phyloP scores from a whole-genome alignment of 1,284 basidiomycete genomes.

The Moniliophthora roreri region DNA sequence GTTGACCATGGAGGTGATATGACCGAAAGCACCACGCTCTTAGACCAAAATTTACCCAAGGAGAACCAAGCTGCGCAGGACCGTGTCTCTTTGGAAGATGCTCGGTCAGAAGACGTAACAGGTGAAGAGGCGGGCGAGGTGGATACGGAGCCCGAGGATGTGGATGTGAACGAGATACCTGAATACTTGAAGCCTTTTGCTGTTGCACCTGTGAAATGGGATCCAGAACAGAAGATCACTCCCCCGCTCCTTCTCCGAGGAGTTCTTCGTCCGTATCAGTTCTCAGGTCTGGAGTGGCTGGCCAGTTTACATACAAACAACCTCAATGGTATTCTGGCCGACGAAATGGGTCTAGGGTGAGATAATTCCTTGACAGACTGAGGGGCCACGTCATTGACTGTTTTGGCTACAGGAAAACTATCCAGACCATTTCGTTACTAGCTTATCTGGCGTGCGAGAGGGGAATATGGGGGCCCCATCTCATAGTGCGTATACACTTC shows the following conservation, averaged over 20 bases:
- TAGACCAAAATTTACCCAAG: no score
- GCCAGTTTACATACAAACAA: slow-evolving; percentile 86
- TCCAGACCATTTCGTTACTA: slow-evolving; percentile 92
- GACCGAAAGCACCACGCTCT: background rate
- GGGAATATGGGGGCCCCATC: slow-evolving; percentile 96
- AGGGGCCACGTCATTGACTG: slow-evolving; percentile 10
- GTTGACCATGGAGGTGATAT: background rate
- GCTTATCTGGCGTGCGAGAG: slow-evolving; percentile 93
- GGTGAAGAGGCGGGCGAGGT: slow-evolving; percentile 16
- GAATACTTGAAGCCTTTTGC: slow-evolving; percentile 65
- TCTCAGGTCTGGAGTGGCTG: slow-evolving; percentile 94
- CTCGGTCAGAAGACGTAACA: background rate
- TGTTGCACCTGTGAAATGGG: slow-evolving; percentile 67
- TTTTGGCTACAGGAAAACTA: slow-evolving; percentile 76
- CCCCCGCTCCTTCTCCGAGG: slow-evolving; percentile 87
- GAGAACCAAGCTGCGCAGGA: no score
- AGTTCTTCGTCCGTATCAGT: slow-evolving; percentile 90
- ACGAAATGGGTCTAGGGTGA: slow-evolving; percentile 91
- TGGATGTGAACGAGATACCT: slow-evolving; percentile 36
- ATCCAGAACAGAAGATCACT: slow-evolving; percentile 56
- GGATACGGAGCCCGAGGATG: slow-evolving; percentile 13
- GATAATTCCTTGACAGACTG: slow-evolving; percentile 28
- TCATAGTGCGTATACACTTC: slow-evolving; percentile 55
- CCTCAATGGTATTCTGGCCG: slow-evolving; percentile 91
- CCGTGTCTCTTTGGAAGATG: background rate